These are phyloP conservation scores for Clonostachys rhizophaga DNA, from an alignment of 2,329 filamentous ascomycete species.

Conservation along the genomic window DNA sequence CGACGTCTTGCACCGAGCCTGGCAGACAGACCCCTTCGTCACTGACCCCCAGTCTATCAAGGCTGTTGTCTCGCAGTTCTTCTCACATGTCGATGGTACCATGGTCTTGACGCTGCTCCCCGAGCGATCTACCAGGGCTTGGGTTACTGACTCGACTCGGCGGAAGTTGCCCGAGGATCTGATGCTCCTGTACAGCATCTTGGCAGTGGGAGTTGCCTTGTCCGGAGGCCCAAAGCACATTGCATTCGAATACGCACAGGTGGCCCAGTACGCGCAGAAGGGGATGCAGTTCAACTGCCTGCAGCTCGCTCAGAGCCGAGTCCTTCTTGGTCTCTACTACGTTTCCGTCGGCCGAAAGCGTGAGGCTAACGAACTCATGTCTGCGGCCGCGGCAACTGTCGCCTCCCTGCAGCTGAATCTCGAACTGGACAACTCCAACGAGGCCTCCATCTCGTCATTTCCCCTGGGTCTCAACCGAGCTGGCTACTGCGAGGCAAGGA, in stretches of 20 bases:
- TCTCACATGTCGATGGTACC: slow-evolving; percentile 32
- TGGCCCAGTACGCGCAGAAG: slow-evolving; percentile 51
- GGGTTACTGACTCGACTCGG: slow-evolving; percentile 24
- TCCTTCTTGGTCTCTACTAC: slow-evolving; percentile 64
- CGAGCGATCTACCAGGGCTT: slow-evolving; percentile 29
- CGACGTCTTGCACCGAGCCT: slow-evolving; percentile 40
- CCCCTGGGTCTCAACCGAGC: slow-evolving; percentile 53
- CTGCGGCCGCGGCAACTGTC: slow-evolving; percentile 55
- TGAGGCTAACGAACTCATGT: slow-evolving; percentile 60
- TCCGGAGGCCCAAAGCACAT: slow-evolving; percentile 29
- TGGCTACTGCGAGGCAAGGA: slow-evolving; percentile 60
- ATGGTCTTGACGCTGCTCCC: slow-evolving; percentile 36
- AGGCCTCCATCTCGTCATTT: slow-evolving; percentile 28
- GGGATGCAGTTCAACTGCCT: slow-evolving; percentile 27
- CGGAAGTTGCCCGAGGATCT: slow-evolving; percentile 33
- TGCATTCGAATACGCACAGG: slow-evolving; percentile 35
- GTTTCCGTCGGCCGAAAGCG: slow-evolving; percentile 54
- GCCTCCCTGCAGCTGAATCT: slow-evolving; percentile 58
- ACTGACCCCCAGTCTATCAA: slow-evolving; percentile 33
- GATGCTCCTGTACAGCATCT: slow-evolving; percentile 40
- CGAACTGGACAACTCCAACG: slow-evolving; percentile 46
- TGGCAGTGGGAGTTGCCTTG: slow-evolving; percentile 30
- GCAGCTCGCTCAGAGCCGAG: slow-evolving; percentile 61
- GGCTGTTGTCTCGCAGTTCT: slow-evolving; percentile 33
- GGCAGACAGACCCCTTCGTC: slow-evolving; percentile 44